These are phyloP conservation scores for Viridothelium virens DNA, from an alignment of 495 filamentous ascomycete genomes.

Conservation along the genomic window DNA sequence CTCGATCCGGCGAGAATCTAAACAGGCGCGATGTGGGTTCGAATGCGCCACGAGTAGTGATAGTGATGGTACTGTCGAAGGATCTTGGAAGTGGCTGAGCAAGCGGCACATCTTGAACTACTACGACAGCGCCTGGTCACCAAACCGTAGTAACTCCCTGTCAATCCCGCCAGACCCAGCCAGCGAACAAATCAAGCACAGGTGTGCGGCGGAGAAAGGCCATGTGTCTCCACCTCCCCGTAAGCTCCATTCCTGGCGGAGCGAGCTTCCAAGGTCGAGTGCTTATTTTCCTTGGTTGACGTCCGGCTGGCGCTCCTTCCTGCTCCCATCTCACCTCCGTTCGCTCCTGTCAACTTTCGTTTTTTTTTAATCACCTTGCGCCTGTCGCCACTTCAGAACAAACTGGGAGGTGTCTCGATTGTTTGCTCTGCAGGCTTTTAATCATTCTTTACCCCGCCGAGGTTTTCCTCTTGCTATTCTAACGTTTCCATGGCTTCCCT, in stretches of 20 bases:
- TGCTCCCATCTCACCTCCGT: not conserved
- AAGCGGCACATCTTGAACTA: not conserved
- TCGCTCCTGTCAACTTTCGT: constrained; percentile 6
- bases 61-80: not conserved
- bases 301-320: not conserved
- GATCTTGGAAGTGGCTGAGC: not conserved
- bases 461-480: constrained; percentile 8
- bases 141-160: not conserved
- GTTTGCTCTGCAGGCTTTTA: not conserved
- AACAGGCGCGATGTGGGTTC: no score
- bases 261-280: not conserved
- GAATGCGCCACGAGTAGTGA: no score
- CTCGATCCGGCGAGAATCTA: no score
- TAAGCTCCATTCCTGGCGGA: not conserved
- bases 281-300: not conserved
- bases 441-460: not conserved
- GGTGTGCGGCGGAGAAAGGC: not conserved
- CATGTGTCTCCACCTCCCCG: not conserved
- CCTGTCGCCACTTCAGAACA: not conserved
- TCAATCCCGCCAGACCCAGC: not conserved
- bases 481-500: constrained; percentile 7
- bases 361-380: not conserved
- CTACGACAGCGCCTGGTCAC: not conserved
- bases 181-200: not conserved
- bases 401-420: not conserved